Percentiles rank a stretch among this genome's conserved stretches.
phyloP scores from a whole-genome alignment of 441 rosid genomes.

The Croton setiger region DNA sequence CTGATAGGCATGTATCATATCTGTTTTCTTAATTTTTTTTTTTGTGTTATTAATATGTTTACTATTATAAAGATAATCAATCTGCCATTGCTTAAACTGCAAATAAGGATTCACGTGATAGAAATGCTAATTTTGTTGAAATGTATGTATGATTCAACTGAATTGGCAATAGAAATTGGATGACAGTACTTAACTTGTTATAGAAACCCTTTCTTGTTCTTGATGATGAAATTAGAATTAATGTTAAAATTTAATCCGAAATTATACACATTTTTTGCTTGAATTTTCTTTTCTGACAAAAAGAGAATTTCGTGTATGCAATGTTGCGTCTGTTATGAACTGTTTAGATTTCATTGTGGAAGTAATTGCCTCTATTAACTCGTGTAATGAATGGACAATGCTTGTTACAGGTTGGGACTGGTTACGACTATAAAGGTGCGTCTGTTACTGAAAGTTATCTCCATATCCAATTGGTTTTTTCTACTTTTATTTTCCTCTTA shows the following conservation, averaged over 20 bases:
- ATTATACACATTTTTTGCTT: too few species aligned
- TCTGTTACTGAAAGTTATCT: slow-evolving; percentile 12
- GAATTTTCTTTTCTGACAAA: not conserved
- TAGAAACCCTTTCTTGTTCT: not conserved
- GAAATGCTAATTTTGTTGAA: not conserved
- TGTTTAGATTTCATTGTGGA: not conserved
- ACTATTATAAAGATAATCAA: not conserved
- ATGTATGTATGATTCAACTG: not conserved
- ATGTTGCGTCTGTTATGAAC: not conserved
- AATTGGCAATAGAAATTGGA: not conserved
- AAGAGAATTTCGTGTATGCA: too few species aligned
- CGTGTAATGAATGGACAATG: slow-evolving; percentile 18
- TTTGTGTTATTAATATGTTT: not conserved
- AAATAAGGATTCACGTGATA: not conserved
- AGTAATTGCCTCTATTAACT: slow-evolving; percentile 9
- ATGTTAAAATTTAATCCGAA: not conserved
- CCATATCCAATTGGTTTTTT: not conserved
- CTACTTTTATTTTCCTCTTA: not conserved
- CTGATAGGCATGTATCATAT: slow-evolving; percentile 30
- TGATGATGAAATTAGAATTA: not conserved
- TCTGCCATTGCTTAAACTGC: not conserved
- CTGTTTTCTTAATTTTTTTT: not conserved
- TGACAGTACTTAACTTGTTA: not conserved
- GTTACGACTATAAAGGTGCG: slow-evolving; percentile 41
- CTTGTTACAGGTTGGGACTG: slow-evolving; percentile 50